Evolutionary conservation across 2,329 filamentous ascomycete genomes (phyloP).

Genomic region (Penicillium occitanis): DNA sequence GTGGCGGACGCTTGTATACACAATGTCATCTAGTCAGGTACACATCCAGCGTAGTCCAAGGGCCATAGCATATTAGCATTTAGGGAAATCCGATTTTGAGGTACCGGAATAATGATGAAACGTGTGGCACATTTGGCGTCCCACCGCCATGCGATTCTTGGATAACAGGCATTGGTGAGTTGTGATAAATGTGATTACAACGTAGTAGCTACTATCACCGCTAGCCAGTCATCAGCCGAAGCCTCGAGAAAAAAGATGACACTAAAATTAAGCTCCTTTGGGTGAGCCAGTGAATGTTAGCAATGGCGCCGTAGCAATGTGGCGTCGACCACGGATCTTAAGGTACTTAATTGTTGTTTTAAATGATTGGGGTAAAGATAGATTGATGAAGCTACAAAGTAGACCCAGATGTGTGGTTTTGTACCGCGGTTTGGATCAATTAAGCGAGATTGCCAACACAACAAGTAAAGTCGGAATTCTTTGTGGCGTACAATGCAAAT

Average conservation of each 20-base stretch:
- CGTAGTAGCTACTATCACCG: not conserved
- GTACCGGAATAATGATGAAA: conserved; percentile 1
- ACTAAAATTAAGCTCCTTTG: not conserved
- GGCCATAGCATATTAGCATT: not conserved
- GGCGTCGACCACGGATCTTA: conserved; percentile 1
- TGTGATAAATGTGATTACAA: conserved; percentile 4
- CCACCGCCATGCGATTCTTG: not conserved
- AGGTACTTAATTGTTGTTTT: not conserved
- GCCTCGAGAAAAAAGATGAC: not conserved
- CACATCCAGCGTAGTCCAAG: not conserved
- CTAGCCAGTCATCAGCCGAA: conserved; percentile 10
- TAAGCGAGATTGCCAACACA: not conserved
- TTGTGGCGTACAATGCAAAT: not conserved
- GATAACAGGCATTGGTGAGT: not conserved
- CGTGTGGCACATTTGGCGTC: not conserved
- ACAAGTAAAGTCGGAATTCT: not conserved
- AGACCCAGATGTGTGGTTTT: not conserved
- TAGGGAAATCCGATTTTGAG: not conserved
- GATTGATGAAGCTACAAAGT: not conserved
- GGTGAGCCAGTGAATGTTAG: conserved; percentile 7
- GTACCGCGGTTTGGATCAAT: not conserved
- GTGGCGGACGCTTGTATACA: conserved; percentile 1
- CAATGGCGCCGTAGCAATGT: conserved; percentile 19
- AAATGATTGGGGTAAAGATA: not conserved
- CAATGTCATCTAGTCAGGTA: not conserved